Base-by-base conservation (phyloP, 108 stramenopile species). In the Craspedostauros australis region DNA sequence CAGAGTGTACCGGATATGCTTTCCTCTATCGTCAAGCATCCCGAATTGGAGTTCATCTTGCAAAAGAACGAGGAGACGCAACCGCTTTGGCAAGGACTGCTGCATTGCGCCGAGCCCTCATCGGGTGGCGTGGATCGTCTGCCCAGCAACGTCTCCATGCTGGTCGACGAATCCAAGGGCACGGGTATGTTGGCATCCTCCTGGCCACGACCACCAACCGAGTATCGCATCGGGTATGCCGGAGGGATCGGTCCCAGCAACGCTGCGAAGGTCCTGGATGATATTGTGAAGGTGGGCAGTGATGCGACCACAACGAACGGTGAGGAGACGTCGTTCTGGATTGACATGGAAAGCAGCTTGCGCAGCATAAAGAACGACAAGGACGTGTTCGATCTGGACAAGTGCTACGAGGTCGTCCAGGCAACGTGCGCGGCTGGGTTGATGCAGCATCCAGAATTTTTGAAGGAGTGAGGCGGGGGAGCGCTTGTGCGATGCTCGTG, bases 61-160 rank as follows among this genome's bases (percentile, higher is more conserved):
- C 95, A 96, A 77, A 82, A 83, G 61, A 96, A 94, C 60, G 77
- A 80, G 6, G 92, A 94, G 44, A 96, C 95, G 11, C 28, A 62
- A 31, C 75, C 70, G 12, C 66, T 96, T 5, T 96, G 88, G 90
- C 49, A 82, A 42, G 82, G 81, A 9, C 29, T 85, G n/a, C 39
- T 66, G 25, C 8, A 47, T 8, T 19, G 22, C 27, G 53, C 30
- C 42, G 62, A 59, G 12, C 36, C 26, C 1, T 20, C 32, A 12
- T 57, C 57, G 0, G 51, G 51, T 16, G 25, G 12, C 0, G 31
- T 5, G 5, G 64, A 44, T 4, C 37, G 18, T 29, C 33, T 76
- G 26, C 81, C 77, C 4, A 42, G 46, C 8, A 91, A 91, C 60
- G 53, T 88, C 6, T 76, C 79, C 9, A 84, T 91, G 77, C 49